These are phyloP conservation scores for Pulveroboletus ravenelii DNA, from an alignment of 768 basidiomycete genomes.

Conservation along the genomic window DNA sequence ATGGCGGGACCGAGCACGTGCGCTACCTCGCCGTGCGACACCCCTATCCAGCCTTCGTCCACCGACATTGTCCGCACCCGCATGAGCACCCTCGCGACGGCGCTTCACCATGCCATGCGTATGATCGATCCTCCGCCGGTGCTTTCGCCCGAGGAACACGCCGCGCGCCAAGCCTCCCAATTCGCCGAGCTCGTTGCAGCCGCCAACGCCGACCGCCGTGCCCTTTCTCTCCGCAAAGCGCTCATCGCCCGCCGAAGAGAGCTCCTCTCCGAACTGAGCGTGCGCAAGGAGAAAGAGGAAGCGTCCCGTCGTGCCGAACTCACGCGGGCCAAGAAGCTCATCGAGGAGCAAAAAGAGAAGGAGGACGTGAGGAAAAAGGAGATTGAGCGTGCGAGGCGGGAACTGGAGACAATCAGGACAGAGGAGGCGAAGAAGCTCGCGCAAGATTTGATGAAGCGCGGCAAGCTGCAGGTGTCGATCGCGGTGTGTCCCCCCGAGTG, in stretches of 20 bases:
- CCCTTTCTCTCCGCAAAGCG: conserved; percentile 69
- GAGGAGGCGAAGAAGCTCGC: conserved; percentile 88
- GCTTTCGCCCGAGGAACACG: conserved; percentile 42
- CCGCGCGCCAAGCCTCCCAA: conserved; percentile 42
- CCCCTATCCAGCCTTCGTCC: conserved; percentile 65
- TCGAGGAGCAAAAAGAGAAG: conserved; percentile 54
- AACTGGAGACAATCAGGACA: conserved; percentile 53
- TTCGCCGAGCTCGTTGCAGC: conserved; percentile 58
- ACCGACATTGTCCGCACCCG: conserved; percentile 73
- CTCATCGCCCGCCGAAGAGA: conserved; percentile 83
- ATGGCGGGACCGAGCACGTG: conserved; percentile 16
- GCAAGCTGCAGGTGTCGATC: conserved; percentile 66
- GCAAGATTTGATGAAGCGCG: conserved; percentile 74
- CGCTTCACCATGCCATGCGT: conserved; percentile 66
- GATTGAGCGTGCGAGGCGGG: conserved; percentile 70
- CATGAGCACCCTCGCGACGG: conserved; percentile 68
- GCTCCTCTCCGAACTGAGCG: conserved; percentile 75
- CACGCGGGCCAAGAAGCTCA: conserved; percentile 60
- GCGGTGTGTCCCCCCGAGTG: conserved; percentile 43
- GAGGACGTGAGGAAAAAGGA: conserved; percentile 64
- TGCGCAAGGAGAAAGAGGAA: conserved; percentile 87
- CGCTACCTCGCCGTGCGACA: conserved; percentile 31
- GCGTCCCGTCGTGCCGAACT: conserved; percentile 71
- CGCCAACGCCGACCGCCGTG: conserved; percentile 71
- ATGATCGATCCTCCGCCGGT: conserved; percentile 44